Evolutionary conservation across 441 rosid species (phyloP), one percentile per base, ranked within the genome.

Genomic region (Brassica balearica): DNA sequence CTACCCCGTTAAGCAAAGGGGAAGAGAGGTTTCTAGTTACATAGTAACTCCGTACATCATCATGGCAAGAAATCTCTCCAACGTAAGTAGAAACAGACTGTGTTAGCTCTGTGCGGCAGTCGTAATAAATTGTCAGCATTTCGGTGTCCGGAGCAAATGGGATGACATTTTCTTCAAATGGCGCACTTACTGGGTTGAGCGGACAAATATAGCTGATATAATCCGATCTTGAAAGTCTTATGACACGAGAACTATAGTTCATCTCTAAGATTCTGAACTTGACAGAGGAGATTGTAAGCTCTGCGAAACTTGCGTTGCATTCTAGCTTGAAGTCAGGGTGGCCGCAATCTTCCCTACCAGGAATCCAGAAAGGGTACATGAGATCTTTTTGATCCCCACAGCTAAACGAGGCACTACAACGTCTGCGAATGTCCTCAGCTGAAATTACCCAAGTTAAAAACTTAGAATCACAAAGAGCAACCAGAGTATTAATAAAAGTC

Each of bases 141-240:
- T 3, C 25, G 1, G 82, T 66, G 20, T 20, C 73, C 2, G 58
- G 3, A 23, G 32, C 7, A 2, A 71, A 58, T 1, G 0, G 8
- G 46, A 82, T 62, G 20, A 74, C 2, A 22, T 6, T 36, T 38
- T 14, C 1, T 8, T 20, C 22, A 2, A 72, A 17, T 25, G 73
- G 59, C 41, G 61, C 66, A 68, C 68, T 77, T 17, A 15, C 0
- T 19, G 43, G 79, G 1, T 20, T 1, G 1, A 5, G 1, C 3
- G 88, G 84, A 69, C 89, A 88, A 19, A 73, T 23, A 59, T 84
- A 64, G 10, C 20, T 60, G 3, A 46, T 2, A 58, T 80, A 84
- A 69, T 83, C 83, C 2, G 62, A 11, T 76, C 85, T 81, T 0
- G 80, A 77, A 0, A 76, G 77, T 6, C 27, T 65, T 17, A 82